These are phyloP conservation scores for Pyrenochaeta sp. DNA, from an alignment of 2,329 filamentous ascomycete species.

Conservation along the genomic window DNA sequence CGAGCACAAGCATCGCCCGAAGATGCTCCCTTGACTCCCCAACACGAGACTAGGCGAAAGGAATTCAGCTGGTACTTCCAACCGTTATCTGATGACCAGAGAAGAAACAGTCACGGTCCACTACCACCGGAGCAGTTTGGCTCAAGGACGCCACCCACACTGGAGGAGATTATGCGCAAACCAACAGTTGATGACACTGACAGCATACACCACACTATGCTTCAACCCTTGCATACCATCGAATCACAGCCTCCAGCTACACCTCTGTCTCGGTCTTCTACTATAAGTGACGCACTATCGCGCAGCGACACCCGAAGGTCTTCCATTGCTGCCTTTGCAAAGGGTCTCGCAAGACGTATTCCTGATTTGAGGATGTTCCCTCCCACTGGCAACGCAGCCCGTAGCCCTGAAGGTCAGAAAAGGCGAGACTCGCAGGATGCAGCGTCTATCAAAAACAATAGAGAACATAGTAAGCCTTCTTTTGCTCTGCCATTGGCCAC, in stretches of 20 bases:
- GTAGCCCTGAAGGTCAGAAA: slow-evolving; percentile 1
- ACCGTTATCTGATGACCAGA: slow-evolving; percentile 11
- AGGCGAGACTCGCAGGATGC: slow-evolving; percentile 5
- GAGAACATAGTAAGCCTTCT: slow-evolving; percentile 17
- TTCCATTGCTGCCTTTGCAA: slow-evolving; percentile 37
- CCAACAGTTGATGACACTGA: slow-evolving; percentile 16
- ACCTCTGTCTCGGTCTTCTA: slow-evolving; percentile 1
- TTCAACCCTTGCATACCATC: slow-evolving; percentile 20
- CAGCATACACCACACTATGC: slow-evolving; percentile 16
- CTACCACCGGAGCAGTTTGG: slow-evolving; percentile 19
- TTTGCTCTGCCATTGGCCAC: slow-evolving; percentile 9
- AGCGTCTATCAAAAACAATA: slow-evolving; percentile 7
- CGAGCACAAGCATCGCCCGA: slow-evolving; percentile 2
- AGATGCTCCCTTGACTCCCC: slow-evolving; percentile 20
- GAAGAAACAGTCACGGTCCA: slow-evolving; percentile 15
- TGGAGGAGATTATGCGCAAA: slow-evolving; percentile 31
- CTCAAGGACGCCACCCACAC: slow-evolving; percentile 24
- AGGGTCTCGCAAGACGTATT: slow-evolving; percentile 28
- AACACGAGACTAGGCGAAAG: slow-evolving; percentile 31
- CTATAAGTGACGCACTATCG: slow-evolving; percentile 4
- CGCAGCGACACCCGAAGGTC: slow-evolving; percentile 27
- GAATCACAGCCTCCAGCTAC: slow-evolving; percentile 17
- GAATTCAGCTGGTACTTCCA: slow-evolving; percentile 35
- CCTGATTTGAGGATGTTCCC: slow-evolving; percentile 34
- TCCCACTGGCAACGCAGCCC: slow-evolving; percentile 8